Conservation (phyloP, 306 rosid species). For the Prunus mongolica region DNA sequence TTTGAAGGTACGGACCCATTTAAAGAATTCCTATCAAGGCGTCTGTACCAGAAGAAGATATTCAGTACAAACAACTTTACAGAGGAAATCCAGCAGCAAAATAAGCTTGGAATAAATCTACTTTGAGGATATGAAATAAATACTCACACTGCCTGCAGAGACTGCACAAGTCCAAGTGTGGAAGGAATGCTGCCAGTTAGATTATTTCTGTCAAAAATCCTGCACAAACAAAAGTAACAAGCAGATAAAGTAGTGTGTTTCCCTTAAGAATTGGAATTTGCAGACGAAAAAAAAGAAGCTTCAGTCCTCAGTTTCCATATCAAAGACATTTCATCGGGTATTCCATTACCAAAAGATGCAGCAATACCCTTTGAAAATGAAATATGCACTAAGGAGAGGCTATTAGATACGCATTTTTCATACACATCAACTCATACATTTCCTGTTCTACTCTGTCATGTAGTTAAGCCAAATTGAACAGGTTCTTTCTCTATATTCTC, state of each 20-base stretch:
- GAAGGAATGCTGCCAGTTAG: conserved; percentile 55
- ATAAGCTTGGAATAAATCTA: not conserved
- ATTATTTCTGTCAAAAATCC: conserved; percentile 53
- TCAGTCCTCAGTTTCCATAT: not conserved
- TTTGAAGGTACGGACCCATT: conserved; percentile 41
- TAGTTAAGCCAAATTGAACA: not conserved
- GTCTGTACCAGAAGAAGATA: conserved; percentile 36
- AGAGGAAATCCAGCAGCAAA: not conserved
- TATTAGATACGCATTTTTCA: not conserved
- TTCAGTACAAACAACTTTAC: not conserved
- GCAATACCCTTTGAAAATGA: not conserved
- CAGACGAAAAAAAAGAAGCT: not conserved
- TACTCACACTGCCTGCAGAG: conserved; percentile 64
- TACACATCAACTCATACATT: not conserved
- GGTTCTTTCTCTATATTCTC: not conserved
- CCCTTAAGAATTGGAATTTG: not conserved
- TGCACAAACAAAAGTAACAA: conserved; percentile 24
- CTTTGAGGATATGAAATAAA: conserved; percentile 22
- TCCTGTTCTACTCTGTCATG: not conserved
- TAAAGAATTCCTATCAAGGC: conserved; percentile 44
- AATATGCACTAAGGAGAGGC: not conserved
- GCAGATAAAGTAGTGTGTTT: not conserved
- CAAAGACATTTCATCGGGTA: not conserved
- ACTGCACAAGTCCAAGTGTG: conserved; percentile 48
- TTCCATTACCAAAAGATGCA: not conserved